phyloP scores from a whole-genome alignment of 768 basidiomycete species.

The Tricholoma terreum region DNA sequence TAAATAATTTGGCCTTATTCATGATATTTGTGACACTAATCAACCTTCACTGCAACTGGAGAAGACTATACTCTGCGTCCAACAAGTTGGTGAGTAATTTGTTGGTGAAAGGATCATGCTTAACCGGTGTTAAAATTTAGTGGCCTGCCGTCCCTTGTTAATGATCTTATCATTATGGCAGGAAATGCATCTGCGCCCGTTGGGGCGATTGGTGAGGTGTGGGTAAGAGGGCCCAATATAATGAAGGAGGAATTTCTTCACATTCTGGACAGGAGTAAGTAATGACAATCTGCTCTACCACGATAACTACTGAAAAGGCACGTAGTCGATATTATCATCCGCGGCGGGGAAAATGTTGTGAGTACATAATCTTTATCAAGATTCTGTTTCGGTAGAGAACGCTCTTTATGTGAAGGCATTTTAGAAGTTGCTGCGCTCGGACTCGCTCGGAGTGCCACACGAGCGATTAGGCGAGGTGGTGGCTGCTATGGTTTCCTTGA shows the following conservation, averaged over 20 bases:
- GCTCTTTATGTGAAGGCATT: slow-evolving; percentile 3
- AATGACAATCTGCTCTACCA: not conserved
- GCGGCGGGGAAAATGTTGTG: slow-evolving; percentile 21
- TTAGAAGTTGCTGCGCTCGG: slow-evolving; percentile 3
- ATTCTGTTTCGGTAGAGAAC: slow-evolving; percentile 7
- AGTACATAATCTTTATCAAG: not conserved
- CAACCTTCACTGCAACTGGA: slow-evolving; percentile 33
- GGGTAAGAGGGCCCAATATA: slow-evolving; percentile 47
- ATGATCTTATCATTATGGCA: slow-evolving; percentile 43
- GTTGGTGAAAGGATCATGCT: not conserved
- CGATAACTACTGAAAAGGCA: not conserved
- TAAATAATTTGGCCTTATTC: not conserved
- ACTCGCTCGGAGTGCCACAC: slow-evolving; percentile 4
- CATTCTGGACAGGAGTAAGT: slow-evolving; percentile 19
- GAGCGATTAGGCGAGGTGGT: slow-evolving; percentile 2
- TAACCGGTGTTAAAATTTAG: slow-evolving; percentile 17
- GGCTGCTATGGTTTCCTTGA: slow-evolving; percentile 1
- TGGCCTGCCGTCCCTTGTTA: slow-evolving; percentile 44
- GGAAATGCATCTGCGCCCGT: slow-evolving; percentile 27
- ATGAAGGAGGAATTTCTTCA: slow-evolving; percentile 37
- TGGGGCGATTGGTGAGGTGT: slow-evolving; percentile 39
- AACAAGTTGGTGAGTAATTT: slow-evolving; percentile 38
- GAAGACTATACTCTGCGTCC: slow-evolving; percentile 51
- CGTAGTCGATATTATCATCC: slow-evolving; percentile 21
- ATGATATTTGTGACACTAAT: not conserved